Evolutionary conservation across 805 yeast species (phyloP), one percentile per base, ranked within the genome.

Genomic region (Candida incommunis): DNA sequence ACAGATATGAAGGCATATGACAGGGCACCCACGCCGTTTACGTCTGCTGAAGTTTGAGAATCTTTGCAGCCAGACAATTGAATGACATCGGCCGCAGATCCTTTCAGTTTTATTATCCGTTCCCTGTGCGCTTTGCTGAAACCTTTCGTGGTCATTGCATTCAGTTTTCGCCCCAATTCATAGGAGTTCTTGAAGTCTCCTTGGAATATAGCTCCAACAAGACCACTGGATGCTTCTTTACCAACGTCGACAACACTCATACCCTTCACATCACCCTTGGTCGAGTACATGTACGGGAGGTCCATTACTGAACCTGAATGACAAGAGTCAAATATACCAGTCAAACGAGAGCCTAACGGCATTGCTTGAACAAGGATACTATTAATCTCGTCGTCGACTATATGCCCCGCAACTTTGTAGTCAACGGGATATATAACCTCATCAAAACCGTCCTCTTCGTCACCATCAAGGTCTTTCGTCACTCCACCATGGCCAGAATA

Each of bases 401-500:
- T 69, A 22, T 74, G 75, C 1, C 90, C 90, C 4, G 68, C 66
- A 3, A 59, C 61, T 60, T 80, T 72, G 55, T 75, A 82, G 60
- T 80, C 86, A 24, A 79, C 68, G 0, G 86, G 85, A 49, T 78
- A 78, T 46, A 80, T 74, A 7, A 73, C 74, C 54, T 78, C 81
- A 60, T 80, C 85, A 54, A 65, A 69, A 0, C 83, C 83, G 51
- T 76, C 81, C 16, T 70, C 81, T 54, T 80, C 86, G 54, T 80
- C 87, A 16, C 83, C 83, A 54, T 76, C 74, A 41, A 63, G 55
- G 59, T 82, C 90, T 42, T 66, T 62, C 4, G 76, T 74, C 57
- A 76, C 81, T 2, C 90, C 86, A 40, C 94, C 94, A 56, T 82
- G 92, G 3, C 92, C 88, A 0, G 88, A 80, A 54, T 78, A 82